Base-by-base conservation (phyloP, 2,329 filamentous ascomycete genomes). In the Pestalotiopsis sp. region DNA sequence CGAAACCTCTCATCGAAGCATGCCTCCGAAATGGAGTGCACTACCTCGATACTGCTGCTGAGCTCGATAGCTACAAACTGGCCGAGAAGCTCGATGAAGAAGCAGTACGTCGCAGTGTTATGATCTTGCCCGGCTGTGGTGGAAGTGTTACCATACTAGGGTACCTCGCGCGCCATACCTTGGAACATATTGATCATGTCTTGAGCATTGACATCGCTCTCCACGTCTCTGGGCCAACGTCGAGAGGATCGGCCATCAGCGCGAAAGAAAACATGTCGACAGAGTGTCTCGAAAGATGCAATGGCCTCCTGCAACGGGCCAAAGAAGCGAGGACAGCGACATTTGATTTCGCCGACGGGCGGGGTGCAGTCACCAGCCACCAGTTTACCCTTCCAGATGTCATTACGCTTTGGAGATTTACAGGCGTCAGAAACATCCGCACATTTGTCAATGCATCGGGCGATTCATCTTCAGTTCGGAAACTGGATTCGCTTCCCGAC, bases 121-220 rank as follows among this genome's bases (percentile, higher is more conserved):
- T 75, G 70, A 69, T 75, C 7, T 36, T 74, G 17, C 73, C 73
- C 11, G 73, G 73, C 6, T 72, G 71, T 59, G 73, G 73, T 17
- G 73, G 73, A 5, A 72, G 72, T 52, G 73, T 72, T 12, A 67
- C 72, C 17, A 72, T 74, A 69, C 61, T 75, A 4, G 73, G 70
- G 11, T 72, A 69, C 31, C 65, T 75, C 2, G 67, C 68, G 2
- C 68, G 38, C 20, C 60, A 70, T 36, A 70, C 52, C 7, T 1
- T 70, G 2, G 59, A 65, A 7, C 20, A 12, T 25, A 25, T 67
- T 13, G n/a, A 63, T 31, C 49, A 52, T n/a, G 62, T 67, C 1
- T 27, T 14, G n/a, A 66, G 67, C 12, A 69, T 75, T 27, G 72
- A 75, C 25, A 60, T 73, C 13, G 70, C 73, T 7, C 68, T 75